A percentile compares a stretch with the other conserved stretches of the same genome.
These are phyloP conservation scores for Senna siamea DNA, from an alignment of 306 rosid genomes.

Conservation along the genomic window DNA sequence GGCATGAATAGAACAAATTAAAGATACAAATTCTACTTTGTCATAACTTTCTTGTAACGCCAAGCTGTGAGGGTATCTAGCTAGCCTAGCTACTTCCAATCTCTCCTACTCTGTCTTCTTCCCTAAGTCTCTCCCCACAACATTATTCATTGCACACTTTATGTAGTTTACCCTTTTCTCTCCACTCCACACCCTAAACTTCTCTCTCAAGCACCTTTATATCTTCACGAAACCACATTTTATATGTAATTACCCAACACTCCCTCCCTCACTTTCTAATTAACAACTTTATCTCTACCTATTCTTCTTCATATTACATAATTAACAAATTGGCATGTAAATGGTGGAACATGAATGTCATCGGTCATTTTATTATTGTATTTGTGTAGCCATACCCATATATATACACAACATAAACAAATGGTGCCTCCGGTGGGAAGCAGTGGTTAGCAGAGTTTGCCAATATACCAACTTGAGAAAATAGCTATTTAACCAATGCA, in stretches of 20 bases:
- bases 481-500: slow-evolving; percentile 58
- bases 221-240: slow-evolving; percentile 43
- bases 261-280: slow-evolving; percentile 17
- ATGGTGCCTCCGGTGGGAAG: slow-evolving; percentile 43
- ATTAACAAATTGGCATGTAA: slow-evolving; percentile 6
- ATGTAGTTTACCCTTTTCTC: slow-evolving; percentile 64
- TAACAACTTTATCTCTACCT: slow-evolving; percentile 26
- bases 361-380: neutral
- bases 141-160: slow-evolving; percentile 24
- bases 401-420: neutral
- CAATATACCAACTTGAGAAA: slow-evolving; percentile 72
- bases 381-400: slow-evolving; percentile 9
- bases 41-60: slow-evolving; percentile 30
- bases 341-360: neutral
- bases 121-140: slow-evolving; percentile 52
- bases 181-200: slow-evolving; percentile 70
- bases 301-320: neutral
- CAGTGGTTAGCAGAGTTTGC: slow-evolving; percentile 65
- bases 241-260: slow-evolving; percentile 35
- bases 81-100: slow-evolving; percentile 36
- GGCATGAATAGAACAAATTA: too few relatives aligned
- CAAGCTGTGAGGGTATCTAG: slow-evolving; percentile 47
- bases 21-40: slow-evolving; percentile 3
- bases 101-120: slow-evolving; percentile 71
- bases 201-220: slow-evolving; percentile 66